Percentiles rank a stretch among this genome's conserved stretches.
phyloP scores from a whole-genome alignment of 1,284 basidiomycete species.

The Farysia itapuensis region DNA sequence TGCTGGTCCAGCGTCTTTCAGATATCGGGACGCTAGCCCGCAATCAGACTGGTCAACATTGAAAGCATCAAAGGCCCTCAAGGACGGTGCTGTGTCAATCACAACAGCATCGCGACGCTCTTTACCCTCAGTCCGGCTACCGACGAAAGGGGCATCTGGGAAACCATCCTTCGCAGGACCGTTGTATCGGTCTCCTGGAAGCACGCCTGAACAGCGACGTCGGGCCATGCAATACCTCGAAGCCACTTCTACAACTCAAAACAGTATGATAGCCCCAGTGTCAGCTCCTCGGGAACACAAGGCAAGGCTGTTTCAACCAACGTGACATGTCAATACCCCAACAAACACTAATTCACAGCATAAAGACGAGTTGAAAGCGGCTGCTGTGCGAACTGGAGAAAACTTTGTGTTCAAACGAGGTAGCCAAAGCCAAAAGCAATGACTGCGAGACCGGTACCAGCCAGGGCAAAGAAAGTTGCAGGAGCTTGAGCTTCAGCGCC shows the following conservation, averaged over 20 bases:
- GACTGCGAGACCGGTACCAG: neutral
- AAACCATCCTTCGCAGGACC: slow-evolving; percentile 16
- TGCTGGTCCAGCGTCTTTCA: too few species aligned
- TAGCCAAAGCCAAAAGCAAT: neutral
- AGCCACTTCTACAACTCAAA: neutral
- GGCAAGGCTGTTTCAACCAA: too few species aligned
- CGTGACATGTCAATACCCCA: too few species aligned
- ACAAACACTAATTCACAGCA: too few species aligned
- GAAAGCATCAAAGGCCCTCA: slow-evolving; percentile 4
- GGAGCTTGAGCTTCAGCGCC: neutral
- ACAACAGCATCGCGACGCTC: slow-evolving; percentile 11
- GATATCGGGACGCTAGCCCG: neutral
- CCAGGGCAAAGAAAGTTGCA: neutral
- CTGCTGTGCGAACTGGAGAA: neutral
- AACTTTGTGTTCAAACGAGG: neutral
- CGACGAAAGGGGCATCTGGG: neutral
- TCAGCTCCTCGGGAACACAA: too few species aligned
- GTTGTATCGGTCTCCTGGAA: slow-evolving; percentile 16
- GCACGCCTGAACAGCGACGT: slow-evolving; percentile 13
- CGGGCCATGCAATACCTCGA: slow-evolving; percentile 10
- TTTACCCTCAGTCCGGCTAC: slow-evolving; percentile 15
- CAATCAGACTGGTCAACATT: slow-evolving; percentile 20
- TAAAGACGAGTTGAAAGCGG: neutral
- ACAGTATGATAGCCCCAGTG: neutral
- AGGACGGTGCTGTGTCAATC: slow-evolving; percentile 12